Conservation (phyloP, 768 basidiomycete genomes). For the Hericium rajendrae region DNA sequence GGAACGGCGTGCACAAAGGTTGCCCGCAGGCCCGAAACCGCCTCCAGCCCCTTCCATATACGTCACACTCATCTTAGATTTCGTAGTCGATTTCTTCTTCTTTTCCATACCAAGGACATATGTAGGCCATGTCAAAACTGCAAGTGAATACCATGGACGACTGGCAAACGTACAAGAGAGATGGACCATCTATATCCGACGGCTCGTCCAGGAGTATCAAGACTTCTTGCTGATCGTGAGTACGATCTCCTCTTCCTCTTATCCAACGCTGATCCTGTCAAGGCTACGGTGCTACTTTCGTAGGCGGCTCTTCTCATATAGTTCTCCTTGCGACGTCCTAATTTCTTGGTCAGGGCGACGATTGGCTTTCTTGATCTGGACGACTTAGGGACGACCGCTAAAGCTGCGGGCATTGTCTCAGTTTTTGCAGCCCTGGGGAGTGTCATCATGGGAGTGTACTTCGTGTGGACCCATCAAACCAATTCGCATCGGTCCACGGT, state of each 20-base stretch:
- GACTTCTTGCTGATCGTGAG: constrained; percentile 48
- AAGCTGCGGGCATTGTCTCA: constrained; percentile 32
- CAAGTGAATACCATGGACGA: constrained; percentile 41
- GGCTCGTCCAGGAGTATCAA: constrained; percentile 44
- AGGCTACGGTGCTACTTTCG: constrained; percentile 49
- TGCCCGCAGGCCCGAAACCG: constrained; percentile 9
- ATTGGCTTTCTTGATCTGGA: constrained; percentile 39
- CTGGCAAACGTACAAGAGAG: constrained; percentile 36
- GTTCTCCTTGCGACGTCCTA: neutral
- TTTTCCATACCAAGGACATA: constrained; percentile 48
- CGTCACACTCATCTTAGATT: constrained; percentile 22
- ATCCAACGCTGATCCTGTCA: neutral
- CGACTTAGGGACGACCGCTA: constrained; percentile 23
- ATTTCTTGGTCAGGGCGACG: constrained; percentile 30
- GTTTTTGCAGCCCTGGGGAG: constrained; percentile 44
- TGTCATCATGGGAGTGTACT: constrained; percentile 46
- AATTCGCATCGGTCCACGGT: constrained; percentile 35
- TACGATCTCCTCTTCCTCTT: neutral
- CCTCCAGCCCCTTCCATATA: constrained; percentile 1
- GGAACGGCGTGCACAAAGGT: constrained; percentile 16
- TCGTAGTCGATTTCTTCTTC: constrained; percentile 34
- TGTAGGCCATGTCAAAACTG: constrained; percentile 36
- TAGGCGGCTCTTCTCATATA: constrained; percentile 17
- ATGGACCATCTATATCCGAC: constrained; percentile 41
- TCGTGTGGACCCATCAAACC: constrained; percentile 45